Evolutionary conservation across 768 basidiomycete genomes (phyloP).

Genomic region (Saitozyma podzolica): DNA sequence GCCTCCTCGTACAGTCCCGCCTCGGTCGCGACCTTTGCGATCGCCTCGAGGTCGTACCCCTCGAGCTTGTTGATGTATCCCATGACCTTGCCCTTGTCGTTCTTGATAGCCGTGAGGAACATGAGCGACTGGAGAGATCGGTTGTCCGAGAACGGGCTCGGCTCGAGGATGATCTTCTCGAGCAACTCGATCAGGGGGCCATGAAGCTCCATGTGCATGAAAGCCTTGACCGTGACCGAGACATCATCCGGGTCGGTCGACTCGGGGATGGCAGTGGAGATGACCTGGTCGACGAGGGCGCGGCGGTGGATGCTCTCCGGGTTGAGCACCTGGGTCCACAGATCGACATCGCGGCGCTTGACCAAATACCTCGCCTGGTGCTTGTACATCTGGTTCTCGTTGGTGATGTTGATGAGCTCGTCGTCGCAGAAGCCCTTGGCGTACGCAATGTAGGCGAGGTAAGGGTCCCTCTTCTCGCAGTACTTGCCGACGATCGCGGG

Average conservation of each 20-base stretch:
- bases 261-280: conserved; percentile 92
- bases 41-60: conserved; percentile 91
- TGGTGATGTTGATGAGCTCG: conserved; percentile 93
- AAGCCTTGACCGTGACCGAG: conserved; percentile 96
- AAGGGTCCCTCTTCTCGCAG: conserved; percentile 97
- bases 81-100: conserved; percentile 98
- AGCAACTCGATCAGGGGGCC: conserved; percentile 94
- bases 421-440: conserved; percentile 99
- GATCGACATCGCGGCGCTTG: conserved; percentile 88
- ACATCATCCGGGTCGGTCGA: conserved; percentile 98
- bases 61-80: conserved; percentile 96
- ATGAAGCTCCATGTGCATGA: conserved; percentile 93
- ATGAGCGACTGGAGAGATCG: conserved; percentile 92
- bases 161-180: conserved; percentile 97
- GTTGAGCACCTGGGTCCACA: conserved; percentile 93
- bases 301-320: conserved; percentile 89
- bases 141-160: conserved; percentile 97
- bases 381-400: conserved; percentile 99
- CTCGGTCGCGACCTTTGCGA: conserved; percentile 94
- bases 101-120: conserved; percentile 90
- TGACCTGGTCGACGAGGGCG: conserved; percentile 88
- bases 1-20: conserved; percentile 95
- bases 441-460: conserved; percentile 97
- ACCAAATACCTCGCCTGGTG: conserved; percentile 98
- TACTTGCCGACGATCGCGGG: conserved; percentile 97